These are phyloP conservation scores for Populus hybrid DNA, from an alignment of 441 rosid species.

Conservation along the genomic window DNA sequence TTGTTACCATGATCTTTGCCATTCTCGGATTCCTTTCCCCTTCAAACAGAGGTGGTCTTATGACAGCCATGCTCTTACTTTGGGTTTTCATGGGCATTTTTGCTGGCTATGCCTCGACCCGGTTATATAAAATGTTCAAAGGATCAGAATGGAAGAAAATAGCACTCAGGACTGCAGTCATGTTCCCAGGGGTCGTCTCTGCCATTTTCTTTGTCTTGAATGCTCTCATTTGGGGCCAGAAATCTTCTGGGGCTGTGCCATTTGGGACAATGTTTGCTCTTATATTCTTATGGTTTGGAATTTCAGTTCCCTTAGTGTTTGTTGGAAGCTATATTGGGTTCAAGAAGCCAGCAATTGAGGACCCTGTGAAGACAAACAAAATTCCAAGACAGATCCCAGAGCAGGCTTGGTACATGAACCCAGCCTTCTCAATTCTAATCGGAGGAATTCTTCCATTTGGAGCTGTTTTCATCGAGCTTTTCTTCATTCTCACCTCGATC, in stretches of 20 bases:
- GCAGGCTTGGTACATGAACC: constrained; percentile 94
- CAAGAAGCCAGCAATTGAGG: constrained; percentile 65
- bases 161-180: constrained; percentile 70
- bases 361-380: constrained; percentile 89
- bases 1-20: constrained; percentile 86
- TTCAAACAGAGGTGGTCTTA: constrained; percentile 89
- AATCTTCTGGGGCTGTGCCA: constrained; percentile 94
- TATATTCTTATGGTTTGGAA: constrained; percentile 89
- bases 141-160: constrained; percentile 90
- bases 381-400: constrained; percentile 88
- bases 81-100: constrained; percentile 97
- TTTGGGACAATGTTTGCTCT: constrained; percentile 94
- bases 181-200: constrained; percentile 74
- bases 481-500: constrained; percentile 90
- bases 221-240: constrained; percentile 90
- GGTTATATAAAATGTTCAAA: constrained; percentile 72
- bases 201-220: constrained; percentile 76
- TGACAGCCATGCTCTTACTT: constrained; percentile 89
- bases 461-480: constrained; percentile 88
- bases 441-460: constrained; percentile 97
- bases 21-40: constrained; percentile 92
- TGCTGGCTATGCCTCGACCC: constrained; percentile 77
- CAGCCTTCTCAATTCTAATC: constrained; percentile 74
- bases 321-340: constrained; percentile 81
- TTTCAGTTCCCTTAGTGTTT: constrained; percentile 82